Evolutionary conservation across 2,329 filamentous ascomycete species (phyloP), one percentile per base, ranked within the genome.

Genomic region (Tympanopsis confertula): DNA sequence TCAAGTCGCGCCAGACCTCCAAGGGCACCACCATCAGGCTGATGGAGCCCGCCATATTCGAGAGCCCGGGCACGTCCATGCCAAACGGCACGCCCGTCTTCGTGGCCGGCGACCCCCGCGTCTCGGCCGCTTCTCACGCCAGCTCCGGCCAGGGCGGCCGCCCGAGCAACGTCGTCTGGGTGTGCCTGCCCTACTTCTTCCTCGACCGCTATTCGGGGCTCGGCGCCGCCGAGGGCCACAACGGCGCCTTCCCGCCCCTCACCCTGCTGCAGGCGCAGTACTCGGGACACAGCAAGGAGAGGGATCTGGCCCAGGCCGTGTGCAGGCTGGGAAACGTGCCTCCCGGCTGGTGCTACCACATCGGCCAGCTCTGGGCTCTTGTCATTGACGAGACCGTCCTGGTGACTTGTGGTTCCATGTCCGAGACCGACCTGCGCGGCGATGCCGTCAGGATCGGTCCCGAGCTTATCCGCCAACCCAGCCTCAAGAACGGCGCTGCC

Each of bases 271-370:
- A 69, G 44, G 49, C 55, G 1, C 58, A 62, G 5, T 65, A 61
- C 41, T 62, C 63, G 1, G 50, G 59, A 3, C 57, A 53, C 4
- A 48, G 50, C 3, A 48, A 53, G 19, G 50, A 58, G 20, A 52
- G 66, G 37, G 66, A 69, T 28, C 59, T 68, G 61, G 49, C 58
- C 19, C 66, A 69, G 43, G 66, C 61, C 3, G 59, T 68, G 5
- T 60, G 65, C 37, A 56, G 58, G 38, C 47, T 59, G 13, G 53
- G 53, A 1, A 51, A 53, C 29, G 55, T 52, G 3, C 53, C 52
- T 1, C 43, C 50, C 7, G 56, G 53, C 2, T 46, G 58, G 14
- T 69, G 64, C 38, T 69, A 66, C 39, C 65, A 70, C 39, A 59
- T 69, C 33, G 52, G 60, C 1, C 67, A 70, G 43, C 39, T 68